Evolutionary conservation across 192 early-diverging fungal species (phyloP).

Genomic region (Backusella australiensis): DNA sequence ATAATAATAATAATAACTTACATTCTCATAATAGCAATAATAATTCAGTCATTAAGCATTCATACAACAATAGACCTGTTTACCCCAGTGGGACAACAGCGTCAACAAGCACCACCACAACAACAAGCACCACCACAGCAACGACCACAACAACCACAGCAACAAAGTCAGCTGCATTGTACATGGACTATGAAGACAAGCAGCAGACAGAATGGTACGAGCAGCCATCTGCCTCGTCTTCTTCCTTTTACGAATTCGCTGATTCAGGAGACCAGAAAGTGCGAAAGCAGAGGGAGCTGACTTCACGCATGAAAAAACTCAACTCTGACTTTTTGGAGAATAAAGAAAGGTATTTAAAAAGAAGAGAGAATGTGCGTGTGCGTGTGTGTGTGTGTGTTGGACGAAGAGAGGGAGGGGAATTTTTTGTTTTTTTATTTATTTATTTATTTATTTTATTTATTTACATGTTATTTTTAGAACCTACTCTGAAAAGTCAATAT

Average conservation of each 20-base stretch:
- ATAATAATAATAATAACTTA: neutral
- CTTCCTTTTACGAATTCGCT: constrained; percentile 11
- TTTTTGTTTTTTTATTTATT: neutral
- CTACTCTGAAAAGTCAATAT: constrained; percentile 7
- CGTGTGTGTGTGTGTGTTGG: neutral
- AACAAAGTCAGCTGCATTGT: neutral
- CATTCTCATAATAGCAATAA: neutral
- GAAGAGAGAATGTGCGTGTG: neutral
- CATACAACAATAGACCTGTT: constrained; percentile 1
- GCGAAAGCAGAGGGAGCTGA: constrained; percentile 51
- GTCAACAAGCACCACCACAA: neutral
- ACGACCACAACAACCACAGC: neutral
- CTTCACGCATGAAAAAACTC: constrained; percentile 54
- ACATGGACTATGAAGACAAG: neutral
- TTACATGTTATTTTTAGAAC: neutral
- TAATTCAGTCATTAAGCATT: constrained; percentile 5
- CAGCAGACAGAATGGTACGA: constrained; percentile 2
- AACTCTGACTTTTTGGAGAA: constrained; percentile 58
- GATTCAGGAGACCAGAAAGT: constrained; percentile 47
- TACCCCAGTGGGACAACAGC: neutral
- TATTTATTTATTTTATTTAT: neutral
- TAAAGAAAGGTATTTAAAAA: constrained; percentile 43
- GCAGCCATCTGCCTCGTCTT: neutral
- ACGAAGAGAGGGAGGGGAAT: neutral
- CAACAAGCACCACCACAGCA: neutral